Evolutionary conservation across 306 rosid genomes (phyloP).

Genomic region (Gastrolobium bilobum): DNA sequence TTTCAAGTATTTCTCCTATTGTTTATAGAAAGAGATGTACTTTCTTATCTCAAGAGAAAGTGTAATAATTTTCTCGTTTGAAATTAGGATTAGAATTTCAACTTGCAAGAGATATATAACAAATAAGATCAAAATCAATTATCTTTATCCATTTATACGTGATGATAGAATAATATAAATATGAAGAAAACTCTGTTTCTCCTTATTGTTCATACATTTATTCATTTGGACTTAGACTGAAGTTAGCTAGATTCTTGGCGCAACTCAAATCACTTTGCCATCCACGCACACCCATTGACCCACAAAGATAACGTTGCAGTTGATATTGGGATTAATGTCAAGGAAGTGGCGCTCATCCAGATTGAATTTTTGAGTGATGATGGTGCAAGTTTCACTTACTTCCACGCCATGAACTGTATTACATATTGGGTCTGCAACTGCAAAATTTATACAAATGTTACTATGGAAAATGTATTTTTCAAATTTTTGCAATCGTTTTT

Average conservation of each 20-base stretch:
- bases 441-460: not conserved
- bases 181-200: not conserved
- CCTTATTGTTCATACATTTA: not conserved
- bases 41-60: too few relatives aligned
- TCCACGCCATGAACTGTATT: not conserved
- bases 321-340: conserved; percentile 40
- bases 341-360: conserved; percentile 1
- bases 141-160: too few relatives aligned
- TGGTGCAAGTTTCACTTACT: conserved; percentile 8
- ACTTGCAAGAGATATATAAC: too few relatives aligned
- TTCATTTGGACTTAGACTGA: not conserved
- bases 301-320: conserved; percentile 20
- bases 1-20: too few relatives aligned
- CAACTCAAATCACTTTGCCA: not conserved
- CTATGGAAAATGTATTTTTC: too few relatives aligned
- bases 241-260: too few relatives aligned
- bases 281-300: conserved; percentile 38
- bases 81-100: too few relatives aligned
- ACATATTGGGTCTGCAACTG: not conserved
- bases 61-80: too few relatives aligned
- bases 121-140: too few relatives aligned
- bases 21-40: too few relatives aligned
- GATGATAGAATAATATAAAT: not conserved
- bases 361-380: not conserved
- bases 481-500: too few relatives aligned